phyloP scores from a whole-genome alignment of 768 basidiomycete species.

The Auricularia auricula-judae region DNA sequence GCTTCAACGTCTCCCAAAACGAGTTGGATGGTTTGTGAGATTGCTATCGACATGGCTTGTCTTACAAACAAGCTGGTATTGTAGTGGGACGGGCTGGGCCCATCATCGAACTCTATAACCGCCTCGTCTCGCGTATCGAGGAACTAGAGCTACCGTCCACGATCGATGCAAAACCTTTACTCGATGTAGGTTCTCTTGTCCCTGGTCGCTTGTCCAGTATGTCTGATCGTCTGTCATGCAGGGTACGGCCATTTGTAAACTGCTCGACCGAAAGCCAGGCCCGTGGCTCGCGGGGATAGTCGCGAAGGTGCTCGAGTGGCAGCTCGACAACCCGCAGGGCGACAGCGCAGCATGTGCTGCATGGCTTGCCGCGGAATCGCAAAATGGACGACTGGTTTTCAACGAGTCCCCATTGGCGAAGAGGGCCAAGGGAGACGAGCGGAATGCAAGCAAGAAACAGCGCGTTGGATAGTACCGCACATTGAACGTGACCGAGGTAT shows the following conservation, averaged over 20 bases:
- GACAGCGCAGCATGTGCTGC: constrained; percentile 53
- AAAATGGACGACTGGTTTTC: constrained; percentile 24
- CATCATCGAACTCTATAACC: constrained; percentile 55
- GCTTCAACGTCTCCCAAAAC: constrained; percentile 33
- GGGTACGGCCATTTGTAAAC: constrained; percentile 57
- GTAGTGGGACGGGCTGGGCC: constrained; percentile 20
- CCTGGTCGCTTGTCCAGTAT: no score
- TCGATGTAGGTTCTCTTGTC: constrained; percentile 50
- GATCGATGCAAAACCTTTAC: constrained; percentile 59
- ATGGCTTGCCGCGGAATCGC: constrained; percentile 56
- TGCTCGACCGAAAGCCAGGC: constrained; percentile 49
- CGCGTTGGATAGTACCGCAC: no score
- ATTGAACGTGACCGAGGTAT: no score
- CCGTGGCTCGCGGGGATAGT: constrained; percentile 58
- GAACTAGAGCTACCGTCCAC: constrained; percentile 46
- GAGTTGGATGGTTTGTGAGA: constrained; percentile 28
- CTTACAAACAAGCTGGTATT: constrained; percentile 9
- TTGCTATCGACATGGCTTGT: constrained; percentile 6
- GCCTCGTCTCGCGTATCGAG: constrained; percentile 47
- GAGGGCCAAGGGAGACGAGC: no score
- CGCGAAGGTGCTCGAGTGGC: constrained; percentile 71
- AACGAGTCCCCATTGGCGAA: no score
- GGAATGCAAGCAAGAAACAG: no score
- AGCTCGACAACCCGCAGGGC: constrained; percentile 61
- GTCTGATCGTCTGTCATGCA: constrained; percentile 17